Percentiles rank a stretch among this genome's conserved stretches.
Evolutionary conservation across 441 rosid genomes (phyloP).

Genomic region (Eutrema salsugineum): DNA sequence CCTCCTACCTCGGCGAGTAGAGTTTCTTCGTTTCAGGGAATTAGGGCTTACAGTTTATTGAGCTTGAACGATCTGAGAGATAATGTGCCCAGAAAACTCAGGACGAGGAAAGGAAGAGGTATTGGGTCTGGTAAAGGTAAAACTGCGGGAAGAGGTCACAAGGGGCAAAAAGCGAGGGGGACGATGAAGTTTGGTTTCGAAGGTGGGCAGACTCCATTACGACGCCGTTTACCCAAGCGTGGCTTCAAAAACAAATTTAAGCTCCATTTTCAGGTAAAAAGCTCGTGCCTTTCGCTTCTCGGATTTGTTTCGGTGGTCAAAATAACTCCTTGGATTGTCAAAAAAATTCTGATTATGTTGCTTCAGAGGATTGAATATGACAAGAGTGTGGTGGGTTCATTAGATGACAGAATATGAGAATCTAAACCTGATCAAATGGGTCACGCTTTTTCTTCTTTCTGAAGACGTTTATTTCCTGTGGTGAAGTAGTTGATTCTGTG

Average conservation of each 20-base stretch:
- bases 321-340: neutral
- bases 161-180: slow-evolving; percentile 92
- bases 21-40: slow-evolving; percentile 27
- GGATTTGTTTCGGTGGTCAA: neutral
- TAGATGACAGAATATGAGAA: neutral
- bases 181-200: slow-evolving; percentile 88
- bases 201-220: slow-evolving; percentile 94
- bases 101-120: slow-evolving; percentile 92
- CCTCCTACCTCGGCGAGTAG: slow-evolving; percentile 17
- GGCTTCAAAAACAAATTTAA: slow-evolving; percentile 89
- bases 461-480: no score
- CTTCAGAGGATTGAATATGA: neutral
- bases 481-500: neutral
- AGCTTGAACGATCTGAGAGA: slow-evolving; percentile 84
- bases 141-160: slow-evolving; percentile 94
- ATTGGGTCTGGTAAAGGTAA: slow-evolving; percentile 95
- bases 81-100: slow-evolving; percentile 83
- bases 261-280: slow-evolving; percentile 72
- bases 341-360: neutral
- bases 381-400: neutral
- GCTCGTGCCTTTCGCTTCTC: neutral
- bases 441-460: neutral
- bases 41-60: slow-evolving; percentile 63
- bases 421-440: neutral
- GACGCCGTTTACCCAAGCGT: slow-evolving; percentile 87